Base-by-base conservation (phyloP, 23 red algal genomes). In the Agarophyton chilense region DNA sequence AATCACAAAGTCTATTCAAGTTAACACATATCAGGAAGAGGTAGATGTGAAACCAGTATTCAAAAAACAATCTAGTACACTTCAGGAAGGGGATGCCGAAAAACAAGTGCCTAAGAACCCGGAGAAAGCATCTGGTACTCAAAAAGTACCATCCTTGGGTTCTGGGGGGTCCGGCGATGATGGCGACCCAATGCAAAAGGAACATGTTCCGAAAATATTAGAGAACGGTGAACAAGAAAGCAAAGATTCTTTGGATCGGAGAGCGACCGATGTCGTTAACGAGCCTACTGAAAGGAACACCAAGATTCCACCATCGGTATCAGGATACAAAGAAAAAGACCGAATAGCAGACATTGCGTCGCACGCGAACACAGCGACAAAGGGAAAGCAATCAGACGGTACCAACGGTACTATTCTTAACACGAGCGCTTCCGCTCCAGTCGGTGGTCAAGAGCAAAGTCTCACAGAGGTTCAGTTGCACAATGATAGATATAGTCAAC, bases 1-100 rank as follows among this genome's bases (percentile, higher is more conserved):
- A 18, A 70, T 70, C 19, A 70, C 64, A 1, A 70, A 70, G 14
- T 70, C 64, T 19, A 70, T 70, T 70, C 64, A 70, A 42, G 64
- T 70, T 18, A 70, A 70, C 19, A 70, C 64, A 21, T 70, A 70
- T 42, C 10, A 29, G 2, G 64, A 70, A 42, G 64, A 70, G n/a
- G 4, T 19, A 16, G 34, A 42, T 70, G n/a, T n/a, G n/a, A n/a
- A n/a, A n/a, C n/a, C n/a, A n/a, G n/a, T n/a, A n/a, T n/a, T n/a
- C n/a, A n/a, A n/a, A n/a, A n/a, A n/a, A n/a, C n/a, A n/a, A n/a
- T n/a, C n/a, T n/a, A n/a, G n/a, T n/a, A n/a, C n/a, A n/a, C n/a
- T n/a, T n/a, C n/a, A n/a, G n/a, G n/a, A n/a, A n/a, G n/a, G n/a
- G n/a, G n/a, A n/a, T n/a, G n/a, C n/a, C n/a, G 35, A 70, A 70